Base-by-base conservation (phyloP, 2,329 filamentous ascomycete genomes). In the Botryosphaeria dothidea region DNA sequence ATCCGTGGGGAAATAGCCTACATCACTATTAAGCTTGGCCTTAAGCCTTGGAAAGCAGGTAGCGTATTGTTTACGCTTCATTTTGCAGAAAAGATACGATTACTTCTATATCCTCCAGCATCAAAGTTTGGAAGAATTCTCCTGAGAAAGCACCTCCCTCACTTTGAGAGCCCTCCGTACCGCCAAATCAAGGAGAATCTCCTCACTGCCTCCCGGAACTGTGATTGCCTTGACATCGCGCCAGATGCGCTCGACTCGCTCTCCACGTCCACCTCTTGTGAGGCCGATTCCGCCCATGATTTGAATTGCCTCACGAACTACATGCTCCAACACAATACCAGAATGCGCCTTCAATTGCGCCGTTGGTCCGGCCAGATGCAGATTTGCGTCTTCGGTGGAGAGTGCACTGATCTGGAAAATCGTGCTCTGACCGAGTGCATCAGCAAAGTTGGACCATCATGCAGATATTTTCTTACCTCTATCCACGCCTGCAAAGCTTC, bases 351-450 rank as follows among this genome's bases (percentile, higher is more conserved):
- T 62, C 5, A 49, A 21, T 38, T 17, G 27, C 17, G 29, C 29
- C 4, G 27, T 62, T 9, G 25, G 21, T 4, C 45, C 43, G 6
- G 25, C 43, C 3, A 54, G 80, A 71, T 90, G 84, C 2, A 82
- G 76, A 70, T 89, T 86, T 6, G 85, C 86, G 19, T 83, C 82
- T 56, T 82, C 81, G 69, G 87, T 85, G n/a, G 77, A 77, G 75
- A 92, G 74, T 66, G 88, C 81, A 1, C 83, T 85, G 81, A 92
- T 85, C 76, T 88, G 85, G 72, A 89, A 43, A 7, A 64, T 38
- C 62, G 19, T 58, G 48, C 36, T 27, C 51, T 19, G 19, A 3
- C 19, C 19, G n/a, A 4, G 8, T 7, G 45, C 7, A 21, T 34
- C 70, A 69, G 19, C 71, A n/a, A n/a, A n/a, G 60, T 1, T 15